These are phyloP conservation scores for Soucietia sequanensis DNA, from an alignment of 805 yeast species.

Conservation along the genomic window DNA sequence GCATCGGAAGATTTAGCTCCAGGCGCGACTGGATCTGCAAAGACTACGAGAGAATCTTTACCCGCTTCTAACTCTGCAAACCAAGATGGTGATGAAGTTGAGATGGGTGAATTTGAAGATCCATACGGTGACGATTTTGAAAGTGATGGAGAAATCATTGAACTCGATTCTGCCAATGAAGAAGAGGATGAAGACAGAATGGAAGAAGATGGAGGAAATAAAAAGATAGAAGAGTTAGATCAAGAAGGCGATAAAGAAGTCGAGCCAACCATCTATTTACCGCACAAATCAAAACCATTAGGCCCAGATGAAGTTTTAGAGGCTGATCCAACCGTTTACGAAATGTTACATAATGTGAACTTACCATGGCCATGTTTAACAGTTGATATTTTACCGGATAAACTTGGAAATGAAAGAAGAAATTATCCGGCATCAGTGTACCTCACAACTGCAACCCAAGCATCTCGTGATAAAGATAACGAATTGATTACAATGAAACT, in stretches of 20 bases:
- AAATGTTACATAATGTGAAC: constrained; percentile 92
- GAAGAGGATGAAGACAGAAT: constrained; percentile 45
- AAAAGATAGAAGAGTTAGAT: constrained; percentile 36
- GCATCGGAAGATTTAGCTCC: constrained; percentile 33
- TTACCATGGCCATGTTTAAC: constrained; percentile 98
- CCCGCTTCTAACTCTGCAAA: constrained; percentile 33
- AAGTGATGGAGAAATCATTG: constrained; percentile 86
- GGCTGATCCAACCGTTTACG: constrained; percentile 94
- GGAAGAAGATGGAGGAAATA: constrained; percentile 24
- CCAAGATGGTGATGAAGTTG: constrained; percentile 41
- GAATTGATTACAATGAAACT: constrained; percentile 83
- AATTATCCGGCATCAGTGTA: constrained; percentile 84
- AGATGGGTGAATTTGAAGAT: constrained; percentile 85
- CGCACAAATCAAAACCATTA: constrained; percentile 83
- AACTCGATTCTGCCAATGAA: constrained; percentile 56
- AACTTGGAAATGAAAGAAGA: constrained; percentile 84
- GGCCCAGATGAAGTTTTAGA: constrained; percentile 96
- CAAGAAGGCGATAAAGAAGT: constrained; percentile 31
- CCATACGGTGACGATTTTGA: constrained; percentile 90
- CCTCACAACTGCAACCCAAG: constrained; percentile 92
- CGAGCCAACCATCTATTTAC: constrained; percentile 65
- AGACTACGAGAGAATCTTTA: constrained; percentile 35
- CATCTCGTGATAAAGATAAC: constrained; percentile 81
- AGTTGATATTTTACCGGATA: constrained; percentile 83
- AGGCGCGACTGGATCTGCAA: constrained; percentile 29